These are phyloP conservation scores for Melastoma candidum DNA, from an alignment of 441 rosid species.

Conservation along the genomic window DNA sequence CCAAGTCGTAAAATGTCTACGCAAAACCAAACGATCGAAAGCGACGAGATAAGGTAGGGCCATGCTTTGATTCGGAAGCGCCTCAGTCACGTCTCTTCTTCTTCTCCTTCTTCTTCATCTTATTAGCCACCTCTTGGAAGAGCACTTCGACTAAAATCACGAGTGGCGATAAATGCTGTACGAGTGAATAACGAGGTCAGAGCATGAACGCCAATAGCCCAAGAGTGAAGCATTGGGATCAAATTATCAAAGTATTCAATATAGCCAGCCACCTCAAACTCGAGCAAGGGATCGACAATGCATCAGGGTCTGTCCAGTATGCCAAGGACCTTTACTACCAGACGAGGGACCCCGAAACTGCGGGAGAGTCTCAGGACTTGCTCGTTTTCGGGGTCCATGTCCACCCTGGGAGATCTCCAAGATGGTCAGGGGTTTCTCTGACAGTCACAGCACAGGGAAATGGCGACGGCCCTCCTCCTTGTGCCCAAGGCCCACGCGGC, in stretches of 20 bases:
- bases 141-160: conserved; percentile 49
- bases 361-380: too few relatives aligned
- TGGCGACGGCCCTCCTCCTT: too few relatives aligned
- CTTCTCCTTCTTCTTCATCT: conserved; percentile 21
- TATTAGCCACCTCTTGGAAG: conserved; percentile 44
- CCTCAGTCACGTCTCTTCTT: conserved; percentile 53
- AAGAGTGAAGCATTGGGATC: too few relatives aligned
- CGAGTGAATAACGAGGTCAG: neutral
- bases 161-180: neutral
- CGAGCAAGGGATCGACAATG: conserved; percentile 3
- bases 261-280: neutral
- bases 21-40: too few relatives aligned
- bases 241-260: too few relatives aligned
- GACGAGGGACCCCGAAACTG: neutral
- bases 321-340: neutral
- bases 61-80: too few relatives aligned
- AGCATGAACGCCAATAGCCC: neutral
- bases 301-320: neutral
- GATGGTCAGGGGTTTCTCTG: neutral
- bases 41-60: too few relatives aligned
- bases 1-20: too few relatives aligned
- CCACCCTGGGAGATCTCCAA: neutral
- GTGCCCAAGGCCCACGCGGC: neutral
- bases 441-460: too few relatives aligned
- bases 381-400: neutral